These are phyloP conservation scores for Daldinia decipiens DNA, from an alignment of 495 filamentous ascomycete genomes.

Conservation along the genomic window DNA sequence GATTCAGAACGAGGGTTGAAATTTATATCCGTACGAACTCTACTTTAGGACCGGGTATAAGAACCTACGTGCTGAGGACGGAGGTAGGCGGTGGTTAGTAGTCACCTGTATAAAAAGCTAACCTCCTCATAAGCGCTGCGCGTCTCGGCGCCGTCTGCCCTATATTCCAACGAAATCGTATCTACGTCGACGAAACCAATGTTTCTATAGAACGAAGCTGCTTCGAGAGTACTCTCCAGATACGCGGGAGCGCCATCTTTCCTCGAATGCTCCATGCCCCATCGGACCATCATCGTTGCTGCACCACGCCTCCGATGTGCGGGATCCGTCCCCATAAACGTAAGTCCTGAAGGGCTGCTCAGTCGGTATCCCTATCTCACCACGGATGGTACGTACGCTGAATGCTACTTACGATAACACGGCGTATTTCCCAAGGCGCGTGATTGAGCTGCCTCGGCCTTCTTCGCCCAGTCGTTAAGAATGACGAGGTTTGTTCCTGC, in stretches of 20 bases:
- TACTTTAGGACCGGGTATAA: too few relatives aligned
- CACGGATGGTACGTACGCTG: too few relatives aligned
- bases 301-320: slow-evolving; percentile 45
- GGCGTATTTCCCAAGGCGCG: slow-evolving; percentile 40
- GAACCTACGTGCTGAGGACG: too few relatives aligned
- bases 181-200: slow-evolving; percentile 42
- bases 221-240: slow-evolving; percentile 51
- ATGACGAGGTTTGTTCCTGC: slow-evolving; percentile 44
- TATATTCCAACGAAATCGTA: slow-evolving; percentile 21
- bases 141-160: background rate
- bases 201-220: slow-evolving; percentile 47
- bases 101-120: slow-evolving; percentile 24
- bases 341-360: slow-evolving; percentile 39
- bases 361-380: background rate
- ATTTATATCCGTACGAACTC: too few relatives aligned
- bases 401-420: slow-evolving; percentile 48
- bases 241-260: slow-evolving; percentile 41
- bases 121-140: slow-evolving; percentile 31
- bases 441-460: slow-evolving; percentile 42
- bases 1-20: too few relatives aligned
- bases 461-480: slow-evolving; percentile 44
- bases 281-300: slow-evolving; percentile 46
- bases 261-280: slow-evolving; percentile 45
- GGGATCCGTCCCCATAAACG: slow-evolving; percentile 50
- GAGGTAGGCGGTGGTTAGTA: background rate